phyloP scores from a whole-genome alignment of 2,329 filamentous ascomycete species.

The Lecanoromycetidae sp. region DNA sequence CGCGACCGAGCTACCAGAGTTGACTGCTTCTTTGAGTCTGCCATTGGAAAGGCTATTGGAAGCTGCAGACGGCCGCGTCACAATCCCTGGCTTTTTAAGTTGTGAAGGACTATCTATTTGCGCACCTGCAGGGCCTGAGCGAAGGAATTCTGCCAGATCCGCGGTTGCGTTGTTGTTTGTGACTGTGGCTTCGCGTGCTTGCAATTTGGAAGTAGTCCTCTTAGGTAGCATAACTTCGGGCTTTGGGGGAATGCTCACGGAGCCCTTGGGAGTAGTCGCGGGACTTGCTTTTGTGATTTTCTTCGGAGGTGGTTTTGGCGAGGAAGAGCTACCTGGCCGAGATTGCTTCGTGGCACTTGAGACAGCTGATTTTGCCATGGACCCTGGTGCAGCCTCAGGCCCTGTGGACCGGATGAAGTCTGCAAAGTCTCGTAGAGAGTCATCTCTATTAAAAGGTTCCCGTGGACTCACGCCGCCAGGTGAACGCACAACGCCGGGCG shows the following conservation, averaged over 20 bases:
- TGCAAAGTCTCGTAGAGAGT: slow-evolving; percentile 70
- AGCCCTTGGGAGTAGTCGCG: slow-evolving; percentile 4
- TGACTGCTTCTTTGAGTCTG: slow-evolving; percentile 20
- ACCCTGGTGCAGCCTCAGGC: slow-evolving; percentile 34
- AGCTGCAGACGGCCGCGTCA: slow-evolving; percentile 75
- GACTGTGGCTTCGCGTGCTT: slow-evolving; percentile 54
- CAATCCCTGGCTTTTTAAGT: slow-evolving; percentile 54
- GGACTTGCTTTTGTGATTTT: slow-evolving; percentile 15
- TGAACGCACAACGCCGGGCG: background rate
- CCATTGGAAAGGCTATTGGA: slow-evolving; percentile 52
- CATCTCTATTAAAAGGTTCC: slow-evolving; percentile 58
- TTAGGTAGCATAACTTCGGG: background rate
- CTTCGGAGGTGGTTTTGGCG: slow-evolving; percentile 1
- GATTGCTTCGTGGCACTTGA: background rate
- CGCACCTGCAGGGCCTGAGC: slow-evolving; percentile 61
- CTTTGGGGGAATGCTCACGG: background rate
- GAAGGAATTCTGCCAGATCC: slow-evolving; percentile 91
- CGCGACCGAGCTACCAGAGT: slow-evolving; percentile 29
- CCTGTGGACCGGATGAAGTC: slow-evolving; percentile 83
- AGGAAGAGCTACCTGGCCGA: background rate
- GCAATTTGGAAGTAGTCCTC: slow-evolving; percentile 37
- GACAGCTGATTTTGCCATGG: background rate
- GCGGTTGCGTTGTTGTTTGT: slow-evolving; percentile 49
- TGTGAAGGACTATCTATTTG: slow-evolving; percentile 39
- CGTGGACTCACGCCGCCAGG: slow-evolving; percentile 37